phyloP scores from a whole-genome alignment of 768 basidiomycete species.

The Leccinum arenicola region DNA sequence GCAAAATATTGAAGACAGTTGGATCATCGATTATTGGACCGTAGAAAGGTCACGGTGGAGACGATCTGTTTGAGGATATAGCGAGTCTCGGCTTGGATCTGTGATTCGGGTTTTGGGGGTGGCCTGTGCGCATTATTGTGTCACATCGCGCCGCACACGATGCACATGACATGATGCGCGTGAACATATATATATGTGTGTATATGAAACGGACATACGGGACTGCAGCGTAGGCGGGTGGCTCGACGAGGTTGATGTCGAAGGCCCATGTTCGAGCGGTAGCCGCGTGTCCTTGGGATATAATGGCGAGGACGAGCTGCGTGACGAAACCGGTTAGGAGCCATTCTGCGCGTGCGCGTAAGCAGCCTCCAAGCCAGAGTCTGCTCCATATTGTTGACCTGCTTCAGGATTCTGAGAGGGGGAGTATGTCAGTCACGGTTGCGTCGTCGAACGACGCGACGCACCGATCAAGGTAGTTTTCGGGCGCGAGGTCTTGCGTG shows the following conservation, averaged over 20 bases:
- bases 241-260: conserved; percentile 83
- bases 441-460: neutral
- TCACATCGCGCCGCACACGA: conserved; percentile 75
- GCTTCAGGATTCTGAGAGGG: conserved; percentile 64
- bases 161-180: neutral
- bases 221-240: conserved; percentile 46
- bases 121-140: conserved; percentile 32
- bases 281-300: conserved; percentile 84
- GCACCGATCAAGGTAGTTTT: conserved; percentile 85
- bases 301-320: conserved; percentile 92
- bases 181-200: neutral
- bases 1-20: conserved; percentile 98
- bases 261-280: conserved; percentile 97
- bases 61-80: conserved; percentile 99
- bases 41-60: conserved; percentile 89
- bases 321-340: conserved; percentile 89
- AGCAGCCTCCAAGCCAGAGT: neutral
- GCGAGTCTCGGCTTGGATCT: conserved; percentile 97
- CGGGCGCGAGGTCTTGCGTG: conserved; percentile 88
- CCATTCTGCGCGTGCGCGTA: conserved; percentile 63
- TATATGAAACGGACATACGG: conserved; percentile 39
- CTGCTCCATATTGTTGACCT: conserved; percentile 79
- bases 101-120: conserved; percentile 70
- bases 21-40: conserved; percentile 87
- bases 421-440: neutral